These are phyloP conservation scores for Lactifluus subvellereus DNA, from an alignment of 768 basidiomycete species.

Conservation along the genomic window DNA sequence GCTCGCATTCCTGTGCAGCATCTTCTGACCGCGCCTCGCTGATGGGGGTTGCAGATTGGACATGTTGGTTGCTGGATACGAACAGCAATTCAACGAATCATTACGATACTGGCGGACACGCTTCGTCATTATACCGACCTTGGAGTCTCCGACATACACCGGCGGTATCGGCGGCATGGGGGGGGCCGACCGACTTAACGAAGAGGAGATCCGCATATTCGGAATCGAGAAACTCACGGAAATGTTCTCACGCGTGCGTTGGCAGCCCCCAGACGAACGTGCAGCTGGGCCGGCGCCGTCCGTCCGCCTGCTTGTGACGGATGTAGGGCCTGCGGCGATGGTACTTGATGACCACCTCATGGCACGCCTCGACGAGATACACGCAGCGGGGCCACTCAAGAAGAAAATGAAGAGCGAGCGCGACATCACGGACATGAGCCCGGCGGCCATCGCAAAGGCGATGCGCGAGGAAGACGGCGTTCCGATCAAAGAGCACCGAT, in stretches of 20 bases:
- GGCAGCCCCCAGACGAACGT: slow-evolving; percentile 59
- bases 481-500: slow-evolving; percentile 76
- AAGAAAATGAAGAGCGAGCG: slow-evolving; percentile 80
- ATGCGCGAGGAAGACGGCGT: slow-evolving; percentile 85
- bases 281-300: slow-evolving; percentile 44
- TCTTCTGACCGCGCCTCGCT: background rate
- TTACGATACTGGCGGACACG: slow-evolving; percentile 91
- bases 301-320: slow-evolving; percentile 77
- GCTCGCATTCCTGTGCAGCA: background rate
- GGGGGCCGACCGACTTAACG: slow-evolving; percentile 65
- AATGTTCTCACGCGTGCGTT: slow-evolving; percentile 77
- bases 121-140: slow-evolving; percentile 86
- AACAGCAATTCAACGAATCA: slow-evolving; percentile 73
- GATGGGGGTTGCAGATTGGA: slow-evolving; percentile 50
- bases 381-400: slow-evolving; percentile 62
- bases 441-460: slow-evolving; percentile 63
- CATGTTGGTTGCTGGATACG: slow-evolving; percentile 80
- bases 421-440: slow-evolving; percentile 61
- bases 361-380: slow-evolving; percentile 75
- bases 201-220: slow-evolving; percentile 80
- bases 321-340: slow-evolving; percentile 73
- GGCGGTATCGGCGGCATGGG: slow-evolving; percentile 45
- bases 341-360: slow-evolving; percentile 75
- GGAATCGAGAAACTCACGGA: slow-evolving; percentile 92
- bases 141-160: slow-evolving; percentile 49